Evolutionary conservation across 2,329 filamentous ascomycete species (phyloP).

Genomic region (Ophiocordyceps camponoti-leonardi): DNA sequence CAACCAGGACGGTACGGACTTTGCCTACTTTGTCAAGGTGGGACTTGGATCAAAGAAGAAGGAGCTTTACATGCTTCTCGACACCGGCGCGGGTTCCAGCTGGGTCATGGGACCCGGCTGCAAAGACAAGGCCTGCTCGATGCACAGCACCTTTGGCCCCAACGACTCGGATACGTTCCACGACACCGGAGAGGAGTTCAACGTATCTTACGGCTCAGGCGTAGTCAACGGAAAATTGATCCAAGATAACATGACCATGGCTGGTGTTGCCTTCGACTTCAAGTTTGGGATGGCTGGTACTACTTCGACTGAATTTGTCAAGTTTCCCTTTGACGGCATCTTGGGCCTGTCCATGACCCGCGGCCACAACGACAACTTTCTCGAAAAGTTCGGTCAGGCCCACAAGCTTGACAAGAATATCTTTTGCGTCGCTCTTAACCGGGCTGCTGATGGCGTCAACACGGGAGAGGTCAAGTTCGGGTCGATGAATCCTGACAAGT

Average conservation of each 20-base stretch:
- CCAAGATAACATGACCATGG: constrained; percentile 50
- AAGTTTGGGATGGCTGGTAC: constrained; percentile 56
- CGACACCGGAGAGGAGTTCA: constrained; percentile 35
- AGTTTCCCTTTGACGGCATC: constrained; percentile 79
- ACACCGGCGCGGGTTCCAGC: constrained; percentile 53
- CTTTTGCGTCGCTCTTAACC: constrained; percentile 54
- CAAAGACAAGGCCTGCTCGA: constrained; percentile 43
- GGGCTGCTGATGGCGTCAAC: constrained; percentile 45
- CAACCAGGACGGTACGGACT: constrained; percentile 47
- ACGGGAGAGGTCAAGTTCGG: constrained; percentile 70
- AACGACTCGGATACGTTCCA: constrained; percentile 48
- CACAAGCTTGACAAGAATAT: constrained; percentile 43
- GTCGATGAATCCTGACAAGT: constrained; percentile 47
- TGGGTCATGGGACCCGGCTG: constrained; percentile 72
- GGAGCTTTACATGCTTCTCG: constrained; percentile 43
- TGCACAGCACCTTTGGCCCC: constrained; percentile 53
- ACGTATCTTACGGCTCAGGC: constrained; percentile 62
- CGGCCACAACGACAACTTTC: constrained; percentile 45
- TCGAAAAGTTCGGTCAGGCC: constrained; percentile 41
- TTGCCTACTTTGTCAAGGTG: constrained; percentile 45
- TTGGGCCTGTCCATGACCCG: constrained; percentile 55
- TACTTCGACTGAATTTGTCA: constrained; percentile 56
- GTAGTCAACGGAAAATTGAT: constrained; percentile 49
- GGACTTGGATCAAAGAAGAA: constrained; percentile 36
- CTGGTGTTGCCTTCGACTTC: constrained; percentile 44